Base-by-base conservation (phyloP, 2,329 filamentous ascomycete species). In the Curvularia sp. region DNA sequence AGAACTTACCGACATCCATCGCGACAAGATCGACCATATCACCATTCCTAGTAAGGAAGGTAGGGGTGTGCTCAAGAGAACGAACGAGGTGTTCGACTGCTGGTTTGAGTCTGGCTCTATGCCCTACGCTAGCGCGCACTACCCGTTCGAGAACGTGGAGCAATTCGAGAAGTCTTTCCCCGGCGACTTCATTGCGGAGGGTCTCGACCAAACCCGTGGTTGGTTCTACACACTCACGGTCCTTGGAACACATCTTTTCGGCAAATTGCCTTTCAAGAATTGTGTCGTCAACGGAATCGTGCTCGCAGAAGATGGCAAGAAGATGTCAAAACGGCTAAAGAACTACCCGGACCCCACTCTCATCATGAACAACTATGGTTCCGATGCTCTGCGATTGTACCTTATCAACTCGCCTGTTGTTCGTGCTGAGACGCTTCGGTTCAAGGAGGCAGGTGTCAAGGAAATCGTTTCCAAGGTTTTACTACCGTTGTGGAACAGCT, bases 81-180 rank as follows among this genome's bases (percentile, higher is more conserved):
- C 95, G 9, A 89, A 92, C 50, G 93, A 97, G 75, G 92, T 97
- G 4, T 97, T 97, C 69, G 93, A 97, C 79, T 97, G 93, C 75
- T 97, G 93, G 93, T 96, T 97, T 63, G 93, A 97, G 78, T 97
- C 93, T 42, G 93, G 93, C 60, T 93, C 90, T 74, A 97, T 97
- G 93, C 93, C 93, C 2, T 97, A 96, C 74, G 91, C 92, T 41
- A 93, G 89, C 65, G 87, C 90, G 62, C 93, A 97, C 76, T 97
- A 96, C 74, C 93, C 93, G 6, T 97, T 97, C 73, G 90, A 94
- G 78, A 95, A 95, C 72, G 86, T 88, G 67, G 91, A 93, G 9
- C 85, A 88, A 59, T 94, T 97, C 63, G 84, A 93, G 67, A 85
- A 88, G 64, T 88, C 86, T 2, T 97, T 96, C 80, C 93, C 93